These are phyloP conservation scores for Passalora sequoiae DNA, from an alignment of 2,329 filamentous ascomycete genomes.

Conservation along the genomic window DNA sequence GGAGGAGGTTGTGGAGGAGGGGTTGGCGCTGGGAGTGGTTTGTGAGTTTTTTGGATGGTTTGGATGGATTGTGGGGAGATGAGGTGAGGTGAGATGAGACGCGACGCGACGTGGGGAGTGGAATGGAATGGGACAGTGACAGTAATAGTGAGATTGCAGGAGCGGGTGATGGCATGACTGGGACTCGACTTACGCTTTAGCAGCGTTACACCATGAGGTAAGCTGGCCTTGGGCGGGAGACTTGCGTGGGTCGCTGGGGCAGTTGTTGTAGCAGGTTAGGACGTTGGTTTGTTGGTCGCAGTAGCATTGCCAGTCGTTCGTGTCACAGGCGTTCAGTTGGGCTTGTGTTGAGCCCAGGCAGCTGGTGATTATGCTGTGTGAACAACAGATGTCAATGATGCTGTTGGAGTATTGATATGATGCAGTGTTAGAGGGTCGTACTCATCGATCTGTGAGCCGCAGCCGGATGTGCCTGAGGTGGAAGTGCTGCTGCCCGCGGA, in stretches of 20 bases:
- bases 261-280: slow-evolving; percentile 57
- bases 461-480: slow-evolving; percentile 34
- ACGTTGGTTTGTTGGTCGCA: slow-evolving; percentile 49
- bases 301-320: slow-evolving; percentile 53
- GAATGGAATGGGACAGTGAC: too few species aligned
- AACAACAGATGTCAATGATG: slow-evolving; percentile 4
- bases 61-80: too few species aligned
- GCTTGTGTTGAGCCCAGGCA: slow-evolving; percentile 42
- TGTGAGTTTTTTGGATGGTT: too few species aligned
- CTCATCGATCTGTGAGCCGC: slow-evolving; percentile 35
- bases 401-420: slow-evolving; percentile 1
- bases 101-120: too few species aligned
- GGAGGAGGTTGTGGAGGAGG: not conserved
- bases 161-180: not conserved
- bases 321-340: slow-evolving; percentile 41
- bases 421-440: slow-evolving; percentile 21
- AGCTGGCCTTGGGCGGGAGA: slow-evolving; percentile 33
- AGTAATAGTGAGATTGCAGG: too few species aligned
- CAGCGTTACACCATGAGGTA: slow-evolving; percentile 34
- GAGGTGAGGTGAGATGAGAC: too few species aligned
- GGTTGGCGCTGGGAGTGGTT: not conserved
- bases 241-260: slow-evolving; percentile 45
- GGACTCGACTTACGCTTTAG: slow-evolving; percentile 26
- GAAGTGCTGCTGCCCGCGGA: slow-evolving; percentile 24
- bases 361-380: slow-evolving; percentile 48